Percentiles rank a stretch among this genome's conserved stretches.
phyloP scores from a whole-genome alignment of 2,329 filamentous ascomycete species.

The Thyridium curvatum region DNA sequence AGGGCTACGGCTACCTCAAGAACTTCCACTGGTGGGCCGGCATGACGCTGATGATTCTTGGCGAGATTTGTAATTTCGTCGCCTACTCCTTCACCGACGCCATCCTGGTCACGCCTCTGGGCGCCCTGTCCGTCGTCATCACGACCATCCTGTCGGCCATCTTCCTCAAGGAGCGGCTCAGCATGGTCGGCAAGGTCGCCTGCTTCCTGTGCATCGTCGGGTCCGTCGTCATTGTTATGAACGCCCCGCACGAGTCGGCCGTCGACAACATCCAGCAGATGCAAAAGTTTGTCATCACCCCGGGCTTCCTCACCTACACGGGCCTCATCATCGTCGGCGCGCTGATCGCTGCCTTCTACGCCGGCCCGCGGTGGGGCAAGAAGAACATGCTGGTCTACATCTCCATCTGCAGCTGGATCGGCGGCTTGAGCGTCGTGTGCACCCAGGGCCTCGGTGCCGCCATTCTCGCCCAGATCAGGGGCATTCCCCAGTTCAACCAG shows the following conservation, averaged over 20 bases:
- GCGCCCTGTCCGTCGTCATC: constrained; percentile 86
- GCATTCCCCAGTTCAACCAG: constrained; percentile 85
- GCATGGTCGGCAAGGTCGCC: constrained; percentile 91
- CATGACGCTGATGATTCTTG: constrained; percentile 95
- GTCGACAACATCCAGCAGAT: constrained; percentile 88
- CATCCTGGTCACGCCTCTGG: constrained; percentile 87
- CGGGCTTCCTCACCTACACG: constrained; percentile 79
- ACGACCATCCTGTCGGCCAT: constrained; percentile 87
- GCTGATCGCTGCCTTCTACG: constrained; percentile 68
- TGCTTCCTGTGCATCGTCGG: constrained; percentile 95
- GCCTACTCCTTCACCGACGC: constrained; percentile 96
- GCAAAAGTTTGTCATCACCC: constrained; percentile 78
- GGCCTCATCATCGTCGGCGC: constrained; percentile 76
- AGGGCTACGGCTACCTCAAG: constrained; percentile 96
- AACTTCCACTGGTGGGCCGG: constrained; percentile 93
- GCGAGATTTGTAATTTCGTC: constrained; percentile 95
- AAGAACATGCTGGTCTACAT: constrained; percentile 98
- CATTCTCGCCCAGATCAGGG: constrained; percentile 78
- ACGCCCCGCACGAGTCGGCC: constrained; percentile 80
- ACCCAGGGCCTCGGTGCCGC: constrained; percentile 90
- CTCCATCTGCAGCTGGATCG: constrained; percentile 90
- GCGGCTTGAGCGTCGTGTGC: constrained; percentile 87
- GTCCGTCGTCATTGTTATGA: constrained; percentile 88
- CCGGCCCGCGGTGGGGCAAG: constrained; percentile 83
- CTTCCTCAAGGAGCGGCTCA: constrained; percentile 91